Conservation (phyloP, 208 protist genomes). For the Naegleria fowleri region DNA sequence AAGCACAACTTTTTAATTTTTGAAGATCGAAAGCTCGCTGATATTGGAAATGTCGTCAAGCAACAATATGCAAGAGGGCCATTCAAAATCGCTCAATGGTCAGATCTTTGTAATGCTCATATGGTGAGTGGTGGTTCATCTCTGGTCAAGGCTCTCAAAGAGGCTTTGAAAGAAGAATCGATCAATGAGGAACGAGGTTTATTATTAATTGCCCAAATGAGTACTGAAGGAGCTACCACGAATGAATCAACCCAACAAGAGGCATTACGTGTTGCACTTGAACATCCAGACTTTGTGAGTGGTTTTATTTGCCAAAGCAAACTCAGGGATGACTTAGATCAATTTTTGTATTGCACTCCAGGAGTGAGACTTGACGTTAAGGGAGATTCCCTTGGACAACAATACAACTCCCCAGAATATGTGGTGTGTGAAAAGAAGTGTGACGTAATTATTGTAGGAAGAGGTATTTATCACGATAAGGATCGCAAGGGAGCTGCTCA, state of each 20-base stretch:
- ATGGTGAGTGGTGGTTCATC: constrained; percentile 36
- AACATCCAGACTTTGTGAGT: constrained; percentile 54
- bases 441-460: constrained; percentile 67
- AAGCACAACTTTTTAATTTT: constrained; percentile 76
- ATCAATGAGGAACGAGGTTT: constrained; percentile 39
- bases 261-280: constrained; percentile 46
- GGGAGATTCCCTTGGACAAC: constrained; percentile 58
- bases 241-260: constrained; percentile 47
- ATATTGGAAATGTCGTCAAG: constrained; percentile 65
- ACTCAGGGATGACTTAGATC: constrained; percentile 19
- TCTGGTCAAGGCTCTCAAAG: not conserved
- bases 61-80: constrained; percentile 62
- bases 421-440: constrained; percentile 46
- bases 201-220: constrained; percentile 53
- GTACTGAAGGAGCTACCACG: constrained; percentile 34
- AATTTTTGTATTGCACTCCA: constrained; percentile 53
- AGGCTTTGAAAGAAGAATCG: constrained; percentile 38
- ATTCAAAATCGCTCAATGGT: constrained; percentile 61
- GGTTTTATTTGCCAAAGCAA: constrained; percentile 60
- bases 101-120: constrained; percentile 58
- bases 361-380: constrained; percentile 50
- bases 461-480: constrained; percentile 51
- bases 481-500: constrained; percentile 39
- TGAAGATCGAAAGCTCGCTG: constrained; percentile 81
- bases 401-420: constrained; percentile 59